Base-by-base conservation (phyloP, 2,329 filamentous ascomycete genomes). In the Colletotrichum sp. region DNA sequence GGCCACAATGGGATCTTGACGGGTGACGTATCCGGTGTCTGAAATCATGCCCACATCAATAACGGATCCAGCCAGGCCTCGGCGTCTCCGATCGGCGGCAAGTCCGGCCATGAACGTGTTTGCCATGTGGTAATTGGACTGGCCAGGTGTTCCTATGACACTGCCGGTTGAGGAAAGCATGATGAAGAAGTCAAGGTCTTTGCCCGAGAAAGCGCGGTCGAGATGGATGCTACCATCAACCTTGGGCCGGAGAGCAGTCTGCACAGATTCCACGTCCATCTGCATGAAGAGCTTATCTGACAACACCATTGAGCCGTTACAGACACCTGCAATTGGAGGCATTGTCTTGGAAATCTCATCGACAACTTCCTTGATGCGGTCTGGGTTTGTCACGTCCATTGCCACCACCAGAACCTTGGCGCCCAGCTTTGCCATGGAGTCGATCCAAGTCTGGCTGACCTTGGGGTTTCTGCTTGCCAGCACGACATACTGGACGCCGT, bases 101-200 rank as follows among this genome's bases (percentile, higher is more conserved):
- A 90, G 78, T 2, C 77, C 77, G 4, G 77, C 77, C 83, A 90
- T 85, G 80, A 83, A 90, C 3, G 75, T 75, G 77, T 89, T 89
- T 1, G 85, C 87, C 1, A 87, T 86, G 2, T 81, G 79, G 76
- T 91, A 91, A 75, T 85, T 87, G 6, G 83, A 77, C 77, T 91
- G 85, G 7, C 71, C 67, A 0, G 85, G 63, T 0, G 81, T 80
- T 15, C 70, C 76, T 8, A 75, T 76, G n/a, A 84, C 69, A 3
- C 77, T 71, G 8, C 82, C 80, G 1, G 82, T 21, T 0, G 13
- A 79, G 1, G 82, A 84, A 59, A 86, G 81, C 10, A 83, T 32
- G 60, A 86, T 77, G 77, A 86, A 86, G 77, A 85, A 86, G 63
- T 86, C 84, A 6, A 86, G 79, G 0, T 72, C 26, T 7, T 70